Conservation (phyloP, 352 stramenopile species). For the Poterioochromonas sp. region DNA sequence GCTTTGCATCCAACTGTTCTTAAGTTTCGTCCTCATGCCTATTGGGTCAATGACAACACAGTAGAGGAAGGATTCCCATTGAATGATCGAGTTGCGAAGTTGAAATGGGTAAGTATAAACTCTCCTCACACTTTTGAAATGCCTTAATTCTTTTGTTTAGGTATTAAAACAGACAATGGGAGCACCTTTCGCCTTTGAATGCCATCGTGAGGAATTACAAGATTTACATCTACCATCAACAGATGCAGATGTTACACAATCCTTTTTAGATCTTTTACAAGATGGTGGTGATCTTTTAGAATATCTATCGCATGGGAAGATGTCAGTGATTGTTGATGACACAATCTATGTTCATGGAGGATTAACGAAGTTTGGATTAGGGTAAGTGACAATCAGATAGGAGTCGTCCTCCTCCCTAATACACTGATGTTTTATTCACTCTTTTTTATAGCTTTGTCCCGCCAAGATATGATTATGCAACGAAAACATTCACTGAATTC, state of each 20-base stretch:
- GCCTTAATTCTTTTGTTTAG: not conserved
- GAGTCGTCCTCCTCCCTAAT: too few species aligned
- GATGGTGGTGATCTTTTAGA: not conserved
- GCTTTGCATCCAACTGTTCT: constrained; percentile 13
- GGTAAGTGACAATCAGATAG: not conserved
- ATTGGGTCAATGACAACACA: constrained; percentile 9
- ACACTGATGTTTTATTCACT: too few species aligned
- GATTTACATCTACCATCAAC: not conserved
- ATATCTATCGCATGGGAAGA: not conserved
- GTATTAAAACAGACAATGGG: constrained; percentile 16
- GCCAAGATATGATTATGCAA: not conserved
- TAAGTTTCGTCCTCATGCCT: not conserved
- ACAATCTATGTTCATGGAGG: not conserved
- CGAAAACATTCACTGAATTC: not conserved
- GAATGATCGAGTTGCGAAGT: not conserved
- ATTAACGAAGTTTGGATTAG: not conserved
- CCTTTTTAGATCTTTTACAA: not conserved
- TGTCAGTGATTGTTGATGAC: not conserved
- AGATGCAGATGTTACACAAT: constrained; percentile 5
- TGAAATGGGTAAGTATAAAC: constrained; percentile 28
- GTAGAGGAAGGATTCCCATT: not conserved
- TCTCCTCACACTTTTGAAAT: too few species aligned
- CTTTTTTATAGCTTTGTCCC: not conserved
- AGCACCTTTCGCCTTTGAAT: constrained; percentile 18
- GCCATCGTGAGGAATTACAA: constrained; percentile 2